These are phyloP conservation scores for Backusella parvicylindrica DNA, from an alignment of 192 early-diverging fungal genomes.

Conservation along the genomic window DNA sequence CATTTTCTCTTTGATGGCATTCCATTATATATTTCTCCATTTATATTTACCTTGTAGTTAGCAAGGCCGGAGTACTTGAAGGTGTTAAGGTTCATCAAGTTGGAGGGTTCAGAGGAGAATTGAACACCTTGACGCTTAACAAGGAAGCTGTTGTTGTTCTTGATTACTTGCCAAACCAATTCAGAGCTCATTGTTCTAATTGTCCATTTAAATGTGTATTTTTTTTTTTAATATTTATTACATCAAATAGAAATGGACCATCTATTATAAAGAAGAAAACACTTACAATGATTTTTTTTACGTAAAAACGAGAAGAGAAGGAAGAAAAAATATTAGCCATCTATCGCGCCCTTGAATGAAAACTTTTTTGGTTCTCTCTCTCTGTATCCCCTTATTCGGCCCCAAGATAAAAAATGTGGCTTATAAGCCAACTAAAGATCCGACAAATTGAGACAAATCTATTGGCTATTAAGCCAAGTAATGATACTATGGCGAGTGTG, in stretches of 20 bases:
- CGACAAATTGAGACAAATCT: no score
- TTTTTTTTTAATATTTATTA: neutral
- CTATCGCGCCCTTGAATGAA: neutral
- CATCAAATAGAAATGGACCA: neutral
- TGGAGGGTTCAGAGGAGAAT: slow-evolving; percentile 69
- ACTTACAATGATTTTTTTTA: slow-evolving; percentile 2
- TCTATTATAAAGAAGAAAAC: neutral
- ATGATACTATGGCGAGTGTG: no score
- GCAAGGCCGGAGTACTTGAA: slow-evolving; percentile 82
- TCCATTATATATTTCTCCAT: neutral
- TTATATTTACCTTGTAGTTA: slow-evolving; percentile 61
- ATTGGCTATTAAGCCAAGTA: no score
- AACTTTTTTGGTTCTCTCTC: neutral
- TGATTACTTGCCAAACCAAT: slow-evolving; percentile 60
- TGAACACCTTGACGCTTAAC: slow-evolving; percentile 77
- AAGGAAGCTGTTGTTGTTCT: slow-evolving; percentile 74
- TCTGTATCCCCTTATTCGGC: no score
- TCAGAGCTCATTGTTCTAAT: slow-evolving; percentile 35
- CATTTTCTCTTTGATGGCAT: neutral
- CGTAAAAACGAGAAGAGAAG: slow-evolving; percentile 3
- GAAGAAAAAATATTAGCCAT: neutral
- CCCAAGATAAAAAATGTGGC: no score
- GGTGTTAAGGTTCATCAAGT: slow-evolving; percentile 77
- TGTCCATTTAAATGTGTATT: neutral
- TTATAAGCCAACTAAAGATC: no score